Base-by-base conservation (phyloP, 345 rosid genomes). In the Lenwebbia sp. region DNA sequence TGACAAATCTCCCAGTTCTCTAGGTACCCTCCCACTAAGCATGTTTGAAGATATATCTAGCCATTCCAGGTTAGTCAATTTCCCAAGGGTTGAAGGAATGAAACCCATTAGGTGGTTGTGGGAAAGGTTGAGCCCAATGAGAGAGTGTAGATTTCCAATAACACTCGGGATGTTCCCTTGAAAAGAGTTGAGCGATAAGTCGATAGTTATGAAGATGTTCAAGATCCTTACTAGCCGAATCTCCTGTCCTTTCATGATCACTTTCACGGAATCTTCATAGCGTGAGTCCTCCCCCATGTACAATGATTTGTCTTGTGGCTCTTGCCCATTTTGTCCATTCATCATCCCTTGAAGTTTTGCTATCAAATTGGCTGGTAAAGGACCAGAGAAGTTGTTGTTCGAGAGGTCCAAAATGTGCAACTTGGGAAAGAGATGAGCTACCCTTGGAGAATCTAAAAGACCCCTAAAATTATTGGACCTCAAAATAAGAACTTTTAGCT, bases 341-440 rank as follows among this genome's bases (percentile, higher is more conserved):
- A 55, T 55, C n/a, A 55, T 55, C 58, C 58, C 58, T 55, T 55
- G 5, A 55, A 55, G n/a, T 23, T 23, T 23, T 4, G 12, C 41
- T 15, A 88, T 81, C 33, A 58, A 82, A 7, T n/a, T 10, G 17
- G 37, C 28, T 10, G 87, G 89, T 55, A 87, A 60, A 53, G 11
- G 22, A 54, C 85, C 90, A 6, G 3, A 7, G 22, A 87, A 53
- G 5, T 4, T 17, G 3, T 89, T 87, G n/a, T 83, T 1, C 19
- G 86, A 87, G 28, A 89, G 58, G 50, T 89, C 83, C 13, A 30
- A 40, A 74, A 74, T 74, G 81, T 40, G 81, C 12, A 74, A 74
- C 22, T 5, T 23, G 19, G 44, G 23, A 74, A 74, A 1, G 44
- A 74, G 44, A 40, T 40, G 17, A 70, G 37, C 44, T 70, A 13